Percentiles rank a stretch among this genome's conserved stretches.
phyloP scores from a whole-genome alignment of 331 rosid species.

The Acacia pycnantha region DNA sequence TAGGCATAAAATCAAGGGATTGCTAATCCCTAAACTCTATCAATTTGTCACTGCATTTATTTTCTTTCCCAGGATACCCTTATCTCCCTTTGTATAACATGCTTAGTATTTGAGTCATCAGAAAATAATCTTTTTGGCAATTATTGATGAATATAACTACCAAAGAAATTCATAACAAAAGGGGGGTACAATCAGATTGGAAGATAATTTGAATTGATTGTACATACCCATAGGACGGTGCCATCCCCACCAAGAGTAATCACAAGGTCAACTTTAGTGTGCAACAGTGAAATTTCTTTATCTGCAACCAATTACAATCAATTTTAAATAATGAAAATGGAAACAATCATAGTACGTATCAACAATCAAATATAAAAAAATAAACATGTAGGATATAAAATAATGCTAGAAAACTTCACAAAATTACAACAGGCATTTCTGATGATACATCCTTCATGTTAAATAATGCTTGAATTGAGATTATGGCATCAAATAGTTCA shows the following conservation, averaged over 20 bases:
- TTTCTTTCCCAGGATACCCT: neutral
- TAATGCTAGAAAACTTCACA: neutral
- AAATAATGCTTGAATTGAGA: slow-evolving; percentile 12
- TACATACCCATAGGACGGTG: slow-evolving; percentile 92
- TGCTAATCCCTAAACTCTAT: neutral
- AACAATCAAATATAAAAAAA: slow-evolving; percentile 1
- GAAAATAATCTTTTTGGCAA: neutral
- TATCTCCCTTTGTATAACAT: neutral
- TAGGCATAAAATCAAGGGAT: neutral
- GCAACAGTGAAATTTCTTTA: slow-evolving; percentile 60
- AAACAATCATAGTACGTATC: neutral
- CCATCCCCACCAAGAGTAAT: slow-evolving; percentile 99
- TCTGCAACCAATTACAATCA: slow-evolving; percentile 44
- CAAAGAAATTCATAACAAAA: neutral
- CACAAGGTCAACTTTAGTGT: slow-evolving; percentile 88
- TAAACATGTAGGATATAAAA: slow-evolving; percentile 1
- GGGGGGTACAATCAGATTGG: neutral
- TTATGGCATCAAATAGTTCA: slow-evolving; percentile 26
- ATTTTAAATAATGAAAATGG: neutral
- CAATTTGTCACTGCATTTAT: neutral
- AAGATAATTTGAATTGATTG: slow-evolving; percentile 27
- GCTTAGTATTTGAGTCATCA: neutral
- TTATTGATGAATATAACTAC: neutral
- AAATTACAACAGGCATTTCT: neutral
- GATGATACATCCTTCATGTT: neutral